These are phyloP conservation scores for Psilocybe subaeruginosa DNA, from an alignment of 768 basidiomycete species.

Conservation along the genomic window DNA sequence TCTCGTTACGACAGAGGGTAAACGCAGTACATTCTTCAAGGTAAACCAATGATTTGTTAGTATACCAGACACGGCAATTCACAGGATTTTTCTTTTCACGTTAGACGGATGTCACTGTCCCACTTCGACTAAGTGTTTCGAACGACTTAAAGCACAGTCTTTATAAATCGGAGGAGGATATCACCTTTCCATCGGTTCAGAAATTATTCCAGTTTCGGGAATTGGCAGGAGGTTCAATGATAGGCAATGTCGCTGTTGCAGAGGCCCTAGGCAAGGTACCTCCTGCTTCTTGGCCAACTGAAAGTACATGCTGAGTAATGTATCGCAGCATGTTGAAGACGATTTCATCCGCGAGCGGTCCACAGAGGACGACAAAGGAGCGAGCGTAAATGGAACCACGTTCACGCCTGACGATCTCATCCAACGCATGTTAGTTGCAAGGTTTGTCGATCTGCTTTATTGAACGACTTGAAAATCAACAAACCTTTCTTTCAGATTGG, in stretches of 20 bases:
- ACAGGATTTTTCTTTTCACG: too few relatives aligned
- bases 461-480: conserved; percentile 7
- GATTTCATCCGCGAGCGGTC: conserved; percentile 62
- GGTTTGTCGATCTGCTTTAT: conserved; percentile 43
- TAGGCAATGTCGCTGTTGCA: conserved; percentile 54
- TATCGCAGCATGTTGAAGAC: conserved; percentile 67
- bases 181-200: conserved; percentile 49
- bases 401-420: conserved; percentile 65
- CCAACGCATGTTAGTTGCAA: conserved; percentile 67
- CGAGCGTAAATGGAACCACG: conserved; percentile 31
- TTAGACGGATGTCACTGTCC: conserved; percentile 64
- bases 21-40: conserved; percentile 74
- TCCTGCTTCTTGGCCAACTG: not conserved
- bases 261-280: conserved; percentile 63
- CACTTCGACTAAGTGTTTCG: conserved; percentile 37
- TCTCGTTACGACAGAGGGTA: conserved; percentile 63
- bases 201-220: conserved; percentile 58
- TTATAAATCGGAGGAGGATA: conserved; percentile 49
- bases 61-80: not conserved
- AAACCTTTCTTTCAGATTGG: conserved; percentile 43
- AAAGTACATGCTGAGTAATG: not conserved
- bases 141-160: conserved; percentile 29
- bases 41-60: conserved; percentile 34
- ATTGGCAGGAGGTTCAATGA: conserved; percentile 63
- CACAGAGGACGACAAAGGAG: conserved; percentile 27